Evolutionary conservation across 2,329 filamentous ascomycete genomes (phyloP).

Genomic region (Clonostachys rhizophaga): DNA sequence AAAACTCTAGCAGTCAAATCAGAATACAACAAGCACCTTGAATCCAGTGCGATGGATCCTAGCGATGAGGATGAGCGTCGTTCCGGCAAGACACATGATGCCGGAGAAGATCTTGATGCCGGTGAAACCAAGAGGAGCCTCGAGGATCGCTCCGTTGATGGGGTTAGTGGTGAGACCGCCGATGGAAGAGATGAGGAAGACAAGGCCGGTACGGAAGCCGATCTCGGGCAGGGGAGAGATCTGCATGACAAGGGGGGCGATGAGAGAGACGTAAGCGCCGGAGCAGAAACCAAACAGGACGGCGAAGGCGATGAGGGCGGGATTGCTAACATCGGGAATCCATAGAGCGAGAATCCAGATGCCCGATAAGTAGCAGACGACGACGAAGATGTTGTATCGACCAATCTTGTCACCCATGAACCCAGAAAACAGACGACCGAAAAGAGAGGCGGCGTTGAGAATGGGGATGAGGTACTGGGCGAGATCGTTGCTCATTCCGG

Average conservation of each 20-base stretch:
- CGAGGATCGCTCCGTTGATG: conserved; percentile 43
- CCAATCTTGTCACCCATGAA: conserved; percentile 27
- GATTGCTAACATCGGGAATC: conserved; percentile 23
- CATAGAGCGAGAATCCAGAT: conserved; percentile 34
- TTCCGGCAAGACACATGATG: conserved; percentile 20
- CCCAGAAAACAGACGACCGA: conserved; percentile 26
- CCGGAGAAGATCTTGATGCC: conserved; percentile 30
- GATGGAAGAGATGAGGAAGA: conserved; percentile 49
- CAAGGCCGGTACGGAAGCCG: conserved; percentile 38
- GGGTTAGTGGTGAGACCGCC: conserved; percentile 53
- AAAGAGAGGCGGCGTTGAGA: conserved; percentile 28
- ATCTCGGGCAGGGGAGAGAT: conserved; percentile 48
- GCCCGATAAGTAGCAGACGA: conserved; percentile 35
- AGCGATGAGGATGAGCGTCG: conserved; percentile 2
- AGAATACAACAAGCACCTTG: not conserved
- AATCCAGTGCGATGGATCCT: not conserved
- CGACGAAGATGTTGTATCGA: conserved; percentile 34
- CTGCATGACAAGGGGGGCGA: conserved; percentile 35
- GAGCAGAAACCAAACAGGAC: conserved; percentile 35
- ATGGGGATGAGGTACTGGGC: conserved; percentile 28
- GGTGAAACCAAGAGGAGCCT: conserved; percentile 16
- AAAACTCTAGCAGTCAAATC: not conserved
- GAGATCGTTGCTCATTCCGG: conserved; percentile 17
- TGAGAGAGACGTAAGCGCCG: conserved; percentile 31
- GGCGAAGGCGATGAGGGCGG: conserved; percentile 28